Base-by-base conservation (phyloP, 2,329 filamentous ascomycete species). In the Phialemoniopsis sp. region DNA sequence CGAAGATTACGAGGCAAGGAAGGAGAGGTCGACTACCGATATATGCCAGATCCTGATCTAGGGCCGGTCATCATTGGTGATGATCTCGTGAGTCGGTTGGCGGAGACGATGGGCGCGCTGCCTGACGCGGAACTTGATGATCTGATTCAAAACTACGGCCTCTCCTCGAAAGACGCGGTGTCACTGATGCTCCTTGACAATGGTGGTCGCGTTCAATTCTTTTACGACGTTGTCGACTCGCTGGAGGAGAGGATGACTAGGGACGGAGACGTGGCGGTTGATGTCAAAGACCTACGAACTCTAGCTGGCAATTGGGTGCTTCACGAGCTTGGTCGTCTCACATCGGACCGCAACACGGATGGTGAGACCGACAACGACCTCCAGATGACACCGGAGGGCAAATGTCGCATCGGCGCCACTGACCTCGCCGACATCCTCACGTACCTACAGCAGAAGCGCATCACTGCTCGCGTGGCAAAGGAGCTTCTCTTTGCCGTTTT, bases 1-100 rank as follows among this genome's bases (percentile, higher is more conserved):
- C 81, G 80, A 42, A 77, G 85, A 31, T 67, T 98, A 32, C 78
- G 93, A 53, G 89, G 89, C 18, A 98, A 98, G 60, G 93, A 97
- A 60, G 93, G 93, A 35, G 91, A 95, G 56, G 89, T 97, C 6
- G 93, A 98, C 61, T 98, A 98, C 62, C 77, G 93, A 32, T 98
- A 98, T 58, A 97, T 98, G 91, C 91, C 93, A 0, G 93, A 98
- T 58, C 88, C 93, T 5, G 93, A 98, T 57, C 72, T 98, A 13
- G 76, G 79, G 0, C 89, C 93, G 2, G 70, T 98, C 2, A 58
- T 89, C 3, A 85, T 98, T 44, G 82, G 81, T 8, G 56, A 72
- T 3, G 81, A 87, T 41, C 70, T 97, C 1, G 67, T 96, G 5
- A 55, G 70, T 5, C 70, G 82, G 46, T 68, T 97, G 13, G 65